Evolutionary conservation across 129 eudicot species (phyloP).

Genomic region (Apium graveolens): DNA sequence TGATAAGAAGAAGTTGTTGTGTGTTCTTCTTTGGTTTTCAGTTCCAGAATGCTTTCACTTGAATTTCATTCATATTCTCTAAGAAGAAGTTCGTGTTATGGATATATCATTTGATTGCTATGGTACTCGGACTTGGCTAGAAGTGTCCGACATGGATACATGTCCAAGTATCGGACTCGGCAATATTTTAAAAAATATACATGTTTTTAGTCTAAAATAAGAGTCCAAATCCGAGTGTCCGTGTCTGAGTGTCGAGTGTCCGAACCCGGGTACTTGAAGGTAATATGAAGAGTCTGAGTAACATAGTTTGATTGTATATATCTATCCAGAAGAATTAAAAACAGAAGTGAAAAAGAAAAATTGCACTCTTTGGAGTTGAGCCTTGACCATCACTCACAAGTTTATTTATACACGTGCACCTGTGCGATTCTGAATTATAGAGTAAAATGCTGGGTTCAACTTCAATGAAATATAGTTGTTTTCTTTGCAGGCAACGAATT

Average conservation of each 20-base stretch:
- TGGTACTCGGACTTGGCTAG: no score
- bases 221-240: no score
- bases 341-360: neutral
- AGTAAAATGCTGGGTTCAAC: neutral
- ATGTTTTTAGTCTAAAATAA: no score
- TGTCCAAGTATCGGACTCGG: no score
- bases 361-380: neutral
- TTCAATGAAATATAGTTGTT: neutral
- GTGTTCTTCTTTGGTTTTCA: neutral
- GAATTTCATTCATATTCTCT: neutral
- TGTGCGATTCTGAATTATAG: no score
- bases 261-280: no score
- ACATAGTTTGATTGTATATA: neutral
- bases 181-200: no score
- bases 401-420: neutral
- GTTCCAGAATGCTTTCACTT: neutral
- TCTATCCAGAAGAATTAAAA: neutral
- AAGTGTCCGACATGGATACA: no score
- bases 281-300: no score
- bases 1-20: neutral
- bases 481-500: slow-evolving; percentile 25
- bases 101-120: no score
- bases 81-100: neutral
- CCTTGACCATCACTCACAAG: neutral
- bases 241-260: no score